A percentile compares a stretch with the other conserved stretches of the same genome.
These are phyloP conservation scores for Calonectria hawksworthii DNA, from an alignment of 2,329 filamentous ascomycete species.

Conservation along the genomic window DNA sequence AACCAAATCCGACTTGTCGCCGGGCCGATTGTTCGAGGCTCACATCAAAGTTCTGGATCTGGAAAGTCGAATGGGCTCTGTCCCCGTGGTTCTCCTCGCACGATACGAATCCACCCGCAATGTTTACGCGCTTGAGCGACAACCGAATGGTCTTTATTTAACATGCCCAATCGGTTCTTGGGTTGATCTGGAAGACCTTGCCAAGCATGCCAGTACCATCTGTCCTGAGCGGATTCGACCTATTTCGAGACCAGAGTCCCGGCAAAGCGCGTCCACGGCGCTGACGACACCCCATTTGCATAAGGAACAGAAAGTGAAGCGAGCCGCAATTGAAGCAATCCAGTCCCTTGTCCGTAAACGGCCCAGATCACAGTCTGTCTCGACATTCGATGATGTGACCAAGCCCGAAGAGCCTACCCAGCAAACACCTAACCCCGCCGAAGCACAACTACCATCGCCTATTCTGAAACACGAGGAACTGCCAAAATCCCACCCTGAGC, in stretches of 20 bases:
- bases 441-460: conserved; percentile 40
- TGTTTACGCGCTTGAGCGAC: conserved; percentile 76
- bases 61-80: conserved; percentile 69
- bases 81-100: conserved; percentile 72
- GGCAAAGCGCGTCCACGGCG: conserved; percentile 36
- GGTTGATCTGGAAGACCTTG: conserved; percentile 72
- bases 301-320: conserved; percentile 67
- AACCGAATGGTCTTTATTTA: conserved; percentile 72
- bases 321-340: conserved; percentile 73
- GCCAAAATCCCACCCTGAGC: conserved; percentile 3
- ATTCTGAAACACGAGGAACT: conserved; percentile 35
- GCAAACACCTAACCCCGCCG: conserved; percentile 27
- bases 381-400: conserved; percentile 49
- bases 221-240: conserved; percentile 49
- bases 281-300: conserved; percentile 62
- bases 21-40: conserved; percentile 71
- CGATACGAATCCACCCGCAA: conserved; percentile 67
- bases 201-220: conserved; percentile 60
- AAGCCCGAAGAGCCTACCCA: conserved; percentile 36
- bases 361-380: conserved; percentile 59
- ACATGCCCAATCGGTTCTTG: conserved; percentile 78
- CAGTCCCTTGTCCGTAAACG: conserved; percentile 72
- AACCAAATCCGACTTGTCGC: conserved; percentile 64
- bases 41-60: conserved; percentile 74
- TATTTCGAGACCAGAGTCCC: conserved; percentile 30